A percentile compares a stretch with the other conserved stretches of the same genome.
These are phyloP conservation scores for Alternaria triticimaculans DNA, from an alignment of 2,329 filamentous ascomycete species.

Conservation along the genomic window DNA sequence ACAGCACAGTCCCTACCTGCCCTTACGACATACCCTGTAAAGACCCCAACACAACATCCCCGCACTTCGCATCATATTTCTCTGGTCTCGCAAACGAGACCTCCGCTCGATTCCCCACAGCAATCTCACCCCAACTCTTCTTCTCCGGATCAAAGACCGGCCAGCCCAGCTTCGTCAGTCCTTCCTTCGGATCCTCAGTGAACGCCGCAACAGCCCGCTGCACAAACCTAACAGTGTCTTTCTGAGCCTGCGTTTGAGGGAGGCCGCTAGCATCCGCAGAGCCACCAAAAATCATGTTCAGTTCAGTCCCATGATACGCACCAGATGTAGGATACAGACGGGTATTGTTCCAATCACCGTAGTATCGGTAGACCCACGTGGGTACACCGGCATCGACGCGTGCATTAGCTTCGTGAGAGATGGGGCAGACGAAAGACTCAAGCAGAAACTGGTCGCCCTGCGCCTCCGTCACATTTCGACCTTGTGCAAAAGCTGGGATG, in stretches of 20 bases:
- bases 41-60: conserved; percentile 11
- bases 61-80: conserved; percentile 14
- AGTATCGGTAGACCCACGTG: conserved; percentile 29
- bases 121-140: conserved; percentile 20
- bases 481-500: conserved; percentile 25
- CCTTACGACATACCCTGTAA: conserved; percentile 10
- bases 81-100: conserved; percentile 15
- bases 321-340: conserved; percentile 28
- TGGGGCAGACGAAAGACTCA: conserved; percentile 25
- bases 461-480: conserved; percentile 21
- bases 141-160: conserved; percentile 15
- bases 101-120: conserved; percentile 7
- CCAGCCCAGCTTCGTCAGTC: conserved; percentile 22
- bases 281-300: conserved; percentile 33
- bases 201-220: conserved; percentile 28
- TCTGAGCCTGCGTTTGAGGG: conserved; percentile 16
- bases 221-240: conserved; percentile 17
- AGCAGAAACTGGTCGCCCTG: conserved; percentile 20
- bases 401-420: conserved; percentile 14
- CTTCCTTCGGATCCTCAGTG: conserved; percentile 18
- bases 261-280: conserved; percentile 23
- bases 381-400: conserved; percentile 15
- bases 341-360: conserved; percentile 27
- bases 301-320: conserved; percentile 32
- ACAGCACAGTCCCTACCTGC: not conserved